Evolutionary conservation across 2,329 filamentous ascomycete genomes (phyloP).

Genomic region (Coniochaeta sp.): DNA sequence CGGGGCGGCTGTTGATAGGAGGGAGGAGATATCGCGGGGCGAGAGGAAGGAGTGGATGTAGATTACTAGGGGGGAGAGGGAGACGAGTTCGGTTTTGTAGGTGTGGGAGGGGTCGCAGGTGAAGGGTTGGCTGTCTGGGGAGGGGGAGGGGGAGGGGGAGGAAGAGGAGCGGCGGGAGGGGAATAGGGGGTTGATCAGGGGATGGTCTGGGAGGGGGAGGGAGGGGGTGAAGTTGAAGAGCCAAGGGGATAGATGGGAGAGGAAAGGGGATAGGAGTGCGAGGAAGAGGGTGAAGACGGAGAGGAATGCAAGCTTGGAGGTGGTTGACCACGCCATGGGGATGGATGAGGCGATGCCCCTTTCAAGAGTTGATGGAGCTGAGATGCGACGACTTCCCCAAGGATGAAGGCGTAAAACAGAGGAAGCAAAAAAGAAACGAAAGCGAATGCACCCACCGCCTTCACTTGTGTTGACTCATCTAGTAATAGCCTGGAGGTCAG

Average conservation of each 20-base stretch:
- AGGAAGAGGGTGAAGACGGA: constrained; percentile 14
- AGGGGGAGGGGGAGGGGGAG: too few species aligned
- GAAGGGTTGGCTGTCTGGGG: too few species aligned
- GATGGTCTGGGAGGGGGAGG: constrained; percentile 14
- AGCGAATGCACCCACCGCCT: too few species aligned
- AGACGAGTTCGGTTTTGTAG: constrained; percentile 36
- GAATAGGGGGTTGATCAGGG: too few species aligned
- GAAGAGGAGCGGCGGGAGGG: too few species aligned
- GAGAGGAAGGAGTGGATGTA: constrained; percentile 42
- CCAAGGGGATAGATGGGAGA: constrained; percentile 8
- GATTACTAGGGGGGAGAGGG: constrained; percentile 40
- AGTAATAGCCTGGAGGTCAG: too few species aligned
- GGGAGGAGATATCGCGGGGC: constrained; percentile 29
- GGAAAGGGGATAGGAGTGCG: constrained; percentile 13
- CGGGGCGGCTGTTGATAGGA: constrained; percentile 28
- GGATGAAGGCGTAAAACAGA: too few species aligned
- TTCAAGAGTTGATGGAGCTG: too few species aligned
- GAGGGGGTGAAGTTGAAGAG: constrained; percentile 16
- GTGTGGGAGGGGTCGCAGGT: too few species aligned
- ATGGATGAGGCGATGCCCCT: background rate
- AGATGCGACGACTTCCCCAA: too few species aligned
- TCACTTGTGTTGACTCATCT: too few species aligned
- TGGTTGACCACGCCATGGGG: background rate
- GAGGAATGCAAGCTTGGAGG: constrained; percentile 11
- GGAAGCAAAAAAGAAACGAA: too few species aligned